Evolutionary conservation across 495 filamentous ascomycete species (phyloP), one percentile per base, ranked within the genome.

Genomic region (Terfezia boudieri): DNA sequence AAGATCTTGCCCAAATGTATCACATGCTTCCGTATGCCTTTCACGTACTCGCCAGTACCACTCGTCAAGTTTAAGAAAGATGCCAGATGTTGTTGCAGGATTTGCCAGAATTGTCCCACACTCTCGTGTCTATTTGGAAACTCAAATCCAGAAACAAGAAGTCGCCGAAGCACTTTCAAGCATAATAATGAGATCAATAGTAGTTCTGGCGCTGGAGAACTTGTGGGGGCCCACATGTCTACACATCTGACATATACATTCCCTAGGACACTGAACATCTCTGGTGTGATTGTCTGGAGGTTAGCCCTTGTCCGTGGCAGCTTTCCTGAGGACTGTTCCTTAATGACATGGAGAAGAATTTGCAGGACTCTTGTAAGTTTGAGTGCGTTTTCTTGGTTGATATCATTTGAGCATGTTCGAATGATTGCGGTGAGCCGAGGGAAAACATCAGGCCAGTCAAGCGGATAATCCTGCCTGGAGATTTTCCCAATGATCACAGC

Each of bases 1-100:
- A 95, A 88, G 9, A 96, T 71, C 68, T 98, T 96, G 10, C 89
- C 79, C 50, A 94, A 78, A 64, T 94, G 89, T 51, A 92, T 62
- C 8, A 92, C 69, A 57, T 95, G 89, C 60, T 87, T 87, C 58
- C 84, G 82, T n/a, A 92, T 68, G 35, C 80, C 58, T 23, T 70
- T 66, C 23, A 67, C 65, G 9, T 71, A 60, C 35, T 67, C 55
- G 12, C 38, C 60, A 6, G 64, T 63, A n/a, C 64, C 26, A 56
- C 52, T 58, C 8, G 58, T 56, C 0, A 59, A 59, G 16, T 50
- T 50, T 36, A 65, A 55, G 9, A 65, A 52, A 12, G 50, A 53
- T 58, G 63, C 62, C n/a, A 65, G 54, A 51, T 65, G 63, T n/a
- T 56, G 60, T 0, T 37, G 55, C 11, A 65, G 41, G 14, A 65